These are phyloP conservation scores for Lactifluus pinguis DNA, from an alignment of 768 basidiomycete genomes.

Conservation along the genomic window DNA sequence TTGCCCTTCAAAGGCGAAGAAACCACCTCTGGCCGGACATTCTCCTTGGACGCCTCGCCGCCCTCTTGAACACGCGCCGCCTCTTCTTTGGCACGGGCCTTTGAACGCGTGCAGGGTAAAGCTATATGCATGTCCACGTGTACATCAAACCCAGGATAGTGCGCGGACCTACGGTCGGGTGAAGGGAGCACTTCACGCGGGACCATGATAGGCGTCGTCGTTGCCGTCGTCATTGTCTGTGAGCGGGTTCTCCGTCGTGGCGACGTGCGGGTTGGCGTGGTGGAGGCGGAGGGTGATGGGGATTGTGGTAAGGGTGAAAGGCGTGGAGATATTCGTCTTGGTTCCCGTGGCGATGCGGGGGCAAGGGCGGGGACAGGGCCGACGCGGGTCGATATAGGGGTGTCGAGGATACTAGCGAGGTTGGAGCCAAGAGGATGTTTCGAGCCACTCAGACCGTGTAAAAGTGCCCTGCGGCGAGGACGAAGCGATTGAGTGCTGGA, in stretches of 20 bases:
- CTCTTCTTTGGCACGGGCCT: conserved; percentile 2
- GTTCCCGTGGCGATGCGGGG: background rate
- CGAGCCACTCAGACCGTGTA: background rate
- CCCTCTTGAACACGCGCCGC: background rate
- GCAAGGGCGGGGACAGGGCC: background rate
- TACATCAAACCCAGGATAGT: conserved; percentile 20
- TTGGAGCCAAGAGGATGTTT: background rate
- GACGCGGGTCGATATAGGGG: background rate
- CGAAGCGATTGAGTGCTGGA: background rate
- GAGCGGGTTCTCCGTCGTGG: conserved; percentile 14
- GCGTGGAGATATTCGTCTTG: conserved; percentile 8
- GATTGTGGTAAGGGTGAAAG: background rate
- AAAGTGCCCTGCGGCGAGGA: background rate
- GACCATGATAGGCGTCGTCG: conserved; percentile 2
- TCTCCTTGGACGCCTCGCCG: conserved; percentile 18
- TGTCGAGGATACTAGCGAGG: background rate
- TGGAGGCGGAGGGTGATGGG: background rate
- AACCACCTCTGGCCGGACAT: conserved; percentile 7
- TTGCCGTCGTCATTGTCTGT: background rate
- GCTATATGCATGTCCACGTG: conserved; percentile 18
- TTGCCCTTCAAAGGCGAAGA: background rate
- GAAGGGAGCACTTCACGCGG: conserved; percentile 13
- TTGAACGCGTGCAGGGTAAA: conserved; percentile 10
- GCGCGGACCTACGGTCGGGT: conserved; percentile 15
- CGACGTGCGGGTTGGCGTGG: conserved; percentile 11